These are phyloP conservation scores for Fusarium pseudonygamai DNA, from an alignment of 2,329 filamentous ascomycete species.

Conservation along the genomic window DNA sequence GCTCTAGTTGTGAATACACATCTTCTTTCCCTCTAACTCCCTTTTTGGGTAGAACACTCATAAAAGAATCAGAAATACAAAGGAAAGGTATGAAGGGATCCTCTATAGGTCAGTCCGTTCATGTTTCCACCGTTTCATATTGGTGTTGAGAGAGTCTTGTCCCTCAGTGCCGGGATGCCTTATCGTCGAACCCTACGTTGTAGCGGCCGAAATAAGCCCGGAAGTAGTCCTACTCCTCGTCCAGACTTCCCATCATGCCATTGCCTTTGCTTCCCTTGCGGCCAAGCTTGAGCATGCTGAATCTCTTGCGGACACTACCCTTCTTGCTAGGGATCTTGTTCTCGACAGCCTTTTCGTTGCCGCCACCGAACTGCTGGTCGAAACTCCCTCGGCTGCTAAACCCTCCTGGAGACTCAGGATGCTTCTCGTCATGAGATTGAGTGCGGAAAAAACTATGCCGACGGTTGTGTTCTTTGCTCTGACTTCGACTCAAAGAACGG, in stretches of 20 bases:
- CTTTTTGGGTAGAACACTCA: not conserved
- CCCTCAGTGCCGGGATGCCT: conserved; percentile 10
- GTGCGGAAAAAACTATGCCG: conserved; percentile 59
- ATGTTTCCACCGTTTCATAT: conserved; percentile 6
- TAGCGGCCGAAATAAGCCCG: conserved; percentile 45
- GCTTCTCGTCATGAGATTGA: conserved; percentile 45
- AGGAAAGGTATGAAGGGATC: conserved; percentile 3
- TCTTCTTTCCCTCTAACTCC: not conserved
- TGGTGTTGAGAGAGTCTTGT: conserved; percentile 8
- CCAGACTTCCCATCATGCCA: conserved; percentile 62
- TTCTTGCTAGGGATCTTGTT: conserved; percentile 57
- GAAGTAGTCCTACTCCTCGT: conserved; percentile 61
- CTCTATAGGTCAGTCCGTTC: conserved; percentile 12
- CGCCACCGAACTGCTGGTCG: conserved; percentile 42
- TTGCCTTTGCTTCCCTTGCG: conserved; percentile 71
- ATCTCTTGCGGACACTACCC: conserved; percentile 77
- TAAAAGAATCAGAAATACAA: conserved; percentile 20
- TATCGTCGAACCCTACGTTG: conserved; percentile 37
- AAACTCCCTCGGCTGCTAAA: conserved; percentile 43
- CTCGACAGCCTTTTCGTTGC: conserved; percentile 39
- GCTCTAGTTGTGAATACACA: conserved; percentile 22
- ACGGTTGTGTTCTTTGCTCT: conserved; percentile 45
- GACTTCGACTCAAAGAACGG: conserved; percentile 40
- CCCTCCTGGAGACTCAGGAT: conserved; percentile 39
- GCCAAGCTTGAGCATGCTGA: conserved; percentile 80